Base-by-base conservation (phyloP, 768 basidiomycete genomes). In the Kwoniella bestiolae region DNA sequence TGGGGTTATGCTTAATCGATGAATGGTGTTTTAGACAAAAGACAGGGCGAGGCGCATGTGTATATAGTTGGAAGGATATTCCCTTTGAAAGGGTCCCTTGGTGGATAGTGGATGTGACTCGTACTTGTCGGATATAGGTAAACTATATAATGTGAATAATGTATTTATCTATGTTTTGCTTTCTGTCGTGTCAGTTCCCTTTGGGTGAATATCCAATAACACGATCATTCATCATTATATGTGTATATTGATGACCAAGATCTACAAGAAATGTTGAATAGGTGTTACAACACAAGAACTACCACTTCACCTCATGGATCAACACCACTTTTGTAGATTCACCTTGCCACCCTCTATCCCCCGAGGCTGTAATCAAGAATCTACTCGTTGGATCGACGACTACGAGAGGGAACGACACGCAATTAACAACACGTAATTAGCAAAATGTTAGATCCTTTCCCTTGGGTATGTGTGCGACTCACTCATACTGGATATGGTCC, bases 341-440 rank as follows among this genome's bases (percentile, higher is more conserved):
- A 31, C 93, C 94, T 73, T 90, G 88, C 91, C 92, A 94, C 63
- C 93, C 94, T 65, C 94, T 87, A 79, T 93, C 93, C 55, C 94
- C 94, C 71, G 92, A 94, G 16, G 92, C 91, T 75, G 91, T 94
- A 66, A 95, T 87, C 74, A 97, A 84, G 81, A 94, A 96, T 60
- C 88, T 85, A 9, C 88, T 88, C 6, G 87, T 88, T 46, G 90
- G 87, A 83, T 96, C 94, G 49, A 96, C 85, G 66, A 94, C 94
- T 97, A 74, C 18, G 65, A 38, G 29, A 52, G 4, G 44, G 14
- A 35, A 35, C 12, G 29, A 56, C 9, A 41, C 12, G 12, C 38
- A 14, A n/a, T n/a, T n/a, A n/a, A n/a, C n/a, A n/a, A n/a, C n/a
- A n/a, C n/a, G n/a, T n/a, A n/a, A n/a, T n/a, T n/a, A n/a, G n/a